Evolutionary conservation across 805 yeast species (phyloP), one percentile per base, ranked within the genome.

Genomic region (Pichia gijzeniarum): DNA sequence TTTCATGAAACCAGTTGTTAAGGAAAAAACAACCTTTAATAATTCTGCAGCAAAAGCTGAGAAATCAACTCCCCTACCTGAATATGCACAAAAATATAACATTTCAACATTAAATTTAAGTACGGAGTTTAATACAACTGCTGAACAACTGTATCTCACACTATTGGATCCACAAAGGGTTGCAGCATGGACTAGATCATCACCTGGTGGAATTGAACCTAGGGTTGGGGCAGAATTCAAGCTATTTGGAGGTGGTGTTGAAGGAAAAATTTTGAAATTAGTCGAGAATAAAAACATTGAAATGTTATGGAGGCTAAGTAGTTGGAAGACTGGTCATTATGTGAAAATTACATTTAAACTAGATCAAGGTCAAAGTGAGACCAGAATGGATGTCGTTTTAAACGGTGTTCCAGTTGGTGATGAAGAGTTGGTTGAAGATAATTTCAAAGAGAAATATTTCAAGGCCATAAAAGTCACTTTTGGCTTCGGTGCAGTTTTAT

Each of bases 381-480:
- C 99, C 3, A 79, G 75, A 48, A 71, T 90, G 68, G 79, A 79
- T 48, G 88, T 89, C 17, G 70, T 73, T 37, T 88, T 91, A 78
- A 71, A 78, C 16, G 97, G 97, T 14, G 83, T 93, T 41, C 99
- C 99, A 16, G 73, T 91, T 34, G 99, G 98, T 13, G 95, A 93
- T 62, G 98, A 93, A 60, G 93, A 95, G 57, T 67, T 83, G 56
- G 96, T 86, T 34, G 78, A 80, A 58, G 76, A 72, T 35, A 93
- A 91, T 64, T 91, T 93, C 60, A 87, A 88, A 57, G 88, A 86
- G 50, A 86, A 89, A 66, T 93, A 93, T 62, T 80, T 93, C 42
- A 82, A 83, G 65, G 78, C 95, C 6, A 91, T 93, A 59, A 93
- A 89, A 69, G 61, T 87, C 36, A 84, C 96, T 0, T 93, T 93